Base-by-base conservation (phyloP, 106 monocot genomes). In the Amphibolis antarctica region DNA sequence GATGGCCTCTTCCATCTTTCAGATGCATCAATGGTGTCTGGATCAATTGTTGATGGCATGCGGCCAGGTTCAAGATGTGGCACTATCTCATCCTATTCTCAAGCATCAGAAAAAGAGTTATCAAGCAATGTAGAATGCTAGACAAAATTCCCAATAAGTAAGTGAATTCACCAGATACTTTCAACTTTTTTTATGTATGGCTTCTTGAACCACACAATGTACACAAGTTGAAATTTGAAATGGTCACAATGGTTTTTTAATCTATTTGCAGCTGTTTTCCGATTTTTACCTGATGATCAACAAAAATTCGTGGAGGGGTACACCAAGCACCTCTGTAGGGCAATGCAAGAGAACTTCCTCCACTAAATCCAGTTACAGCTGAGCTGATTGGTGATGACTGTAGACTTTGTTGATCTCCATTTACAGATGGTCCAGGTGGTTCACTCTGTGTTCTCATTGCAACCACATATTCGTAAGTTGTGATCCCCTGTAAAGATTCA, bases 391-490 rank as follows among this genome's bases (percentile, higher is more conserved):
- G 86, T 44, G 88, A 84, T 26, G 80, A 74, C 59, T 68, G 80
- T 9, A 82, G 27, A 49, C 75, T 80, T 30, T 74, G 77, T 14
- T 78, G 74, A 13, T 87, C 81, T 18, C 75, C 81, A 57, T 73
- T 47, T 28, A 73, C 51, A 42, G 78, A 77, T 53, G 71, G 79
- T 0, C 69, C 76, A 53, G 79, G 76, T 48, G 85, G 77, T 63
- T 83, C 83, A 17, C 77, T 83, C 50, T 83, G 80, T 11, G 86
- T 59, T 71, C 83, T 82, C 80, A 83, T 77, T 49, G 86, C 86
- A 19, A 80, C 75, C 15, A 82, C 73, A 62, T 78, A 85, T 28
- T 90, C 89, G 66, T 90, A 90, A 0, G 89, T 90, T 42, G 86
- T 86, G 42, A 86, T 86, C 14, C 82, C 86, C 86, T 86, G 46